A percentile compares a stretch with the other conserved stretches of the same genome.
Evolutionary conservation across 805 yeast genomes (phyloP).

Genomic region (Ogataea ganodermae): DNA sequence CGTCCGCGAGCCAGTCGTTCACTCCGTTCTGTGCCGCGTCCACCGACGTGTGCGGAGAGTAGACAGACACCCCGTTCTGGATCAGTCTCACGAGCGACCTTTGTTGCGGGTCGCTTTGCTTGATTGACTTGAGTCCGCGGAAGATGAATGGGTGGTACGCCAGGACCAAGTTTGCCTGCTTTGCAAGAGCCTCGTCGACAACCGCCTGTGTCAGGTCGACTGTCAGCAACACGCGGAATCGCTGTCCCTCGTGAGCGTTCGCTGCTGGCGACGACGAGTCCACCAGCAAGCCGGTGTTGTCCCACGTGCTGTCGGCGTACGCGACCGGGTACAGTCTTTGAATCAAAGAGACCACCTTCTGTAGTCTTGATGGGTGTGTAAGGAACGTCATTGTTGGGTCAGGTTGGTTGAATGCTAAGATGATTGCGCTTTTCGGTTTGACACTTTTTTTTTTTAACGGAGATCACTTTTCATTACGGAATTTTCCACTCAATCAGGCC

Average conservation of each 20-base stretch:
- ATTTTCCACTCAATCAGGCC: conserved; percentile 1
- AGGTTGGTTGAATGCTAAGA: not conserved
- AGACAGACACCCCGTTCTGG: conserved; percentile 80
- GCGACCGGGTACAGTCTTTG: conserved; percentile 78
- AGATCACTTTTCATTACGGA: not conserved
- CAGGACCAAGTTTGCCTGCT: conserved; percentile 57
- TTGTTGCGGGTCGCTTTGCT: conserved; percentile 74
- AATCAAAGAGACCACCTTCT: conserved; percentile 50
- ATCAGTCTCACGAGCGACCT: conserved; percentile 69
- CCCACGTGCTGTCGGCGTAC: conserved; percentile 90
- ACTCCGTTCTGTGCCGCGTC: conserved; percentile 94
- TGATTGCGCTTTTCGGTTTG: not conserved
- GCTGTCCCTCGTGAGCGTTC: conserved; percentile 13
- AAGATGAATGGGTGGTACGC: conserved; percentile 97
- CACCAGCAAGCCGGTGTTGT: conserved; percentile 88
- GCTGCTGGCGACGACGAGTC: conserved; percentile 47
- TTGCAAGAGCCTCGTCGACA: conserved; percentile 76
- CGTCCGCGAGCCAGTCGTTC: conserved; percentile 84
- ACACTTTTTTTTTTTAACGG: not conserved
- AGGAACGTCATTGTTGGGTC: conserved; percentile 8
- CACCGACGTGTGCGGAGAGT: conserved; percentile 94
- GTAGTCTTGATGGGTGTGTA: conserved; percentile 34
- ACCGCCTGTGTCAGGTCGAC: conserved; percentile 84
- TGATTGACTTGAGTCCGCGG: conserved; percentile 76
- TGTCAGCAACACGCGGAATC: conserved; percentile 58